phyloP scores from a whole-genome alignment of 306 rosid species.

The Hippophae rhamnoides region DNA sequence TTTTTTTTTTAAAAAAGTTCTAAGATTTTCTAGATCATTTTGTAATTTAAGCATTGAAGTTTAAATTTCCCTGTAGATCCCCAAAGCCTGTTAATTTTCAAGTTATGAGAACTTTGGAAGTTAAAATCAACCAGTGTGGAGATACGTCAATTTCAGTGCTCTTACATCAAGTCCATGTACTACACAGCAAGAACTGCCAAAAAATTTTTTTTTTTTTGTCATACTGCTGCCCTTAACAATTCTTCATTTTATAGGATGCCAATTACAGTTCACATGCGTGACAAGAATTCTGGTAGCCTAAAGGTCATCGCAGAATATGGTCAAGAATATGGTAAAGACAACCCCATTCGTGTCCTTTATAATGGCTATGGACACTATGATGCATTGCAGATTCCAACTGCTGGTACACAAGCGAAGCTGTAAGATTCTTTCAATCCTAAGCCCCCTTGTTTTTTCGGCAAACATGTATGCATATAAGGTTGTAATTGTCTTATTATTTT shows the following conservation, averaged over 20 bases:
- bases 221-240: neutral
- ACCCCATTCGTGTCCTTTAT: slow-evolving; percentile 56
- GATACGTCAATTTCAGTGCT: neutral
- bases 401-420: slow-evolving; percentile 8
- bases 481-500: neutral
- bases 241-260: slow-evolving; percentile 61
- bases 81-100: too few relatives aligned
- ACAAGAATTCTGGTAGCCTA: slow-evolving; percentile 30
- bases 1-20: neutral
- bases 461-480: slow-evolving; percentile 5
- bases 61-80: too few relatives aligned
- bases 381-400: slow-evolving; percentile 22
- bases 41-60: neutral
- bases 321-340: slow-evolving; percentile 58
- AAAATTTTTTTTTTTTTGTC: neutral
- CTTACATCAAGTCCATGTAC: too few relatives aligned
- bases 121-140: neutral
- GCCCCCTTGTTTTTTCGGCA: neutral
- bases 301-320: slow-evolving; percentile 76
- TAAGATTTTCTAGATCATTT: neutral
- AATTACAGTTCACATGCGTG: slow-evolving; percentile 60
- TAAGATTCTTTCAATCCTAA: slow-evolving; percentile 13
- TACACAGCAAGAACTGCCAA: too few relatives aligned
- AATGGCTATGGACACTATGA: slow-evolving; percentile 81
- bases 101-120: too few relatives aligned